Evolutionary conservation across 257 asterid genomes (phyloP), one percentile per base, ranked within the genome.

Genomic region (Solanum pinnatisectum): DNA sequence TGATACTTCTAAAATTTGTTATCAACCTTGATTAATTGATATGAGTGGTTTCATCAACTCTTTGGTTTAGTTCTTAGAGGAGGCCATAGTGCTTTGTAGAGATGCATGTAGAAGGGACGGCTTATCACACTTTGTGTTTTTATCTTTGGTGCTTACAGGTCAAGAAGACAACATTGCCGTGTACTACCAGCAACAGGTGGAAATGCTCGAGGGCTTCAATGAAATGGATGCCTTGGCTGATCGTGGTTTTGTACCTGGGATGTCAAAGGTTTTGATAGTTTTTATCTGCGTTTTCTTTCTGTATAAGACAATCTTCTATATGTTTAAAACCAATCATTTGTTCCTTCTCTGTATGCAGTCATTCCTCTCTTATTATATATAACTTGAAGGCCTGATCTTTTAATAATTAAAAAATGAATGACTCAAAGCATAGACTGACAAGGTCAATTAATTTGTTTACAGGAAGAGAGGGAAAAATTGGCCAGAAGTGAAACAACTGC

Each of bases 401-500:
- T 30, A 10, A 46, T 16, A 27, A 79, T 27, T 14, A 25, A 14
- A 16, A 56, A 56, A 56, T 42, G 20, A 46, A 33, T 81, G 39
- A 9, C 18, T 46, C 27, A 2, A 82, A 82, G 71, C 44, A 49
- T 82, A 14, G 86, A 82, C 71, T 82, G 86, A 49, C 32, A 49
- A 32, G 70, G 32, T 30, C 71, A 49, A 82, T 82, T 49, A 60
- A 65, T 73, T 87, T 74, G 73, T 23, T 85, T 88, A 86, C 91
- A 92, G 94, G 94, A 92, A 88, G 93, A 91, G 87, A 88, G 89
- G 83, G 94, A 92, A 60, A 90, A 87, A 49, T 73, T 91, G 90
- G 94, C 93, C 32, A 91, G 89, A 91, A 91, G 93, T 72, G 94
- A 92, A 81, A 90, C 94, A 60, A 46, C 88, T 85, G 94, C 93